Percentiles rank a stretch among this genome's conserved stretches.
Conservation (phyloP, 306 rosid species). For the Cajanus cajan region DNA sequence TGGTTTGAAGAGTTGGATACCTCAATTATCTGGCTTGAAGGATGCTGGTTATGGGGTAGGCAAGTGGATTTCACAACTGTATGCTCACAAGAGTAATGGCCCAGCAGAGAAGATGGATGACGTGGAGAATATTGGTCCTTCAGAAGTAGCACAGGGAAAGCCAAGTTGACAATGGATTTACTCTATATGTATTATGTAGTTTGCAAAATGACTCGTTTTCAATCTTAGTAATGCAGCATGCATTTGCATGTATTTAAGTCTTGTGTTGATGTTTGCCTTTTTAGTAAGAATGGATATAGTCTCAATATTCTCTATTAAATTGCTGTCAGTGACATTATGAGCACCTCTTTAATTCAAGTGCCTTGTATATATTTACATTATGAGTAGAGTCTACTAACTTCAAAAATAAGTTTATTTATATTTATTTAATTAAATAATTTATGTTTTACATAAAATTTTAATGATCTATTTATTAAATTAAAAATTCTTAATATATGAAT, state of each 20-base stretch:
- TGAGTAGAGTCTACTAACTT: no score
- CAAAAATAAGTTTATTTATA: no score
- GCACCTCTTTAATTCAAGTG: neutral
- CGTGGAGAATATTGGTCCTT: conserved; percentile 53
- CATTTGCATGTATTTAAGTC: neutral
- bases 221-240: neutral
- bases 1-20: conserved; percentile 55
- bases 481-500: no score
- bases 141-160: conserved; percentile 33
- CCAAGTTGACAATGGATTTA: conserved; percentile 19
- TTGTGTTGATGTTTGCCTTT: neutral
- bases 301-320: neutral
- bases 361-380: neutral
- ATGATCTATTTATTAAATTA: no score
- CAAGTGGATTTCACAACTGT: conserved; percentile 72
- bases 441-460: no score
- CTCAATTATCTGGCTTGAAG: conserved; percentile 44
- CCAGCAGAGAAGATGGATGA: conserved; percentile 30
- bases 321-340: neutral
- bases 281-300: neutral
- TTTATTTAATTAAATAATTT: no score
- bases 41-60: conserved; percentile 43
- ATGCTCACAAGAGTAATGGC: conserved; percentile 64
- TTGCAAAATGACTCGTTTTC: conserved; percentile 16
- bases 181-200: neutral